phyloP scores from a whole-genome alignment of 2,329 filamentous ascomycete genomes.

The Diaporthe aspalathi region DNA sequence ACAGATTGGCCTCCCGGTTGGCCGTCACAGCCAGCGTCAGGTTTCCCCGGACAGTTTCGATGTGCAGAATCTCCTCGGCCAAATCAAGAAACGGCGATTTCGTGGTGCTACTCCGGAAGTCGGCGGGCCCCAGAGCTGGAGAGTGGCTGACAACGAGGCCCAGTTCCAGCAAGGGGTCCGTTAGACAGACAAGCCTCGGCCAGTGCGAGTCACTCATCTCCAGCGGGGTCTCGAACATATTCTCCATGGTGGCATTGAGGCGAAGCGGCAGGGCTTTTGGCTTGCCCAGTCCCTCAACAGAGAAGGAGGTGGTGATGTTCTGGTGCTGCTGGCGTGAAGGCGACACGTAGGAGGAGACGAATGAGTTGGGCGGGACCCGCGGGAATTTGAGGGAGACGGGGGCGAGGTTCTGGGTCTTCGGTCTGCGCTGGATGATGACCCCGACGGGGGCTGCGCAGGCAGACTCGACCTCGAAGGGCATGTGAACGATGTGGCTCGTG shows the following conservation, averaged over 20 bases:
- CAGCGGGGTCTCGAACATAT: constrained; percentile 66
- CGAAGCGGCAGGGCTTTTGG: constrained; percentile 65
- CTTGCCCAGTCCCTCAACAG: constrained; percentile 66
- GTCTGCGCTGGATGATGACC: constrained; percentile 86
- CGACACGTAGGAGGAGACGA: constrained; percentile 76
- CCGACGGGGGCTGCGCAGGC: constrained; percentile 86
- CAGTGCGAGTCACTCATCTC: constrained; percentile 69
- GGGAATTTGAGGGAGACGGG: constrained; percentile 67
- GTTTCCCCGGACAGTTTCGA: constrained; percentile 71
- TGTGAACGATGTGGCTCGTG: constrained; percentile 87
- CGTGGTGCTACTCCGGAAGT: constrained; percentile 52
- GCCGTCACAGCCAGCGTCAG: constrained; percentile 83
- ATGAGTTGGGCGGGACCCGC: constrained; percentile 83
- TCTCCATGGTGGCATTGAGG: constrained; percentile 65
- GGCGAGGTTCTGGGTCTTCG: constrained; percentile 62
- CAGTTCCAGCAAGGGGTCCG: constrained; percentile 86
- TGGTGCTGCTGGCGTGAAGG: constrained; percentile 56
- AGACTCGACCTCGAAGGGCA: constrained; percentile 93
- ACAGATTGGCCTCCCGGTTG: constrained; percentile 79
- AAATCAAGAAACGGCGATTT: constrained; percentile 74
- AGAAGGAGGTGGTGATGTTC: constrained; percentile 64
- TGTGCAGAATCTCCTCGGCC: constrained; percentile 85
- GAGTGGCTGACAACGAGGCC: constrained; percentile 79
- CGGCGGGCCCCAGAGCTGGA: constrained; percentile 53
- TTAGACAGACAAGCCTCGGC: constrained; percentile 84